Base-by-base conservation (phyloP, 768 basidiomycete genomes). In the Pleurotus eryngii region DNA sequence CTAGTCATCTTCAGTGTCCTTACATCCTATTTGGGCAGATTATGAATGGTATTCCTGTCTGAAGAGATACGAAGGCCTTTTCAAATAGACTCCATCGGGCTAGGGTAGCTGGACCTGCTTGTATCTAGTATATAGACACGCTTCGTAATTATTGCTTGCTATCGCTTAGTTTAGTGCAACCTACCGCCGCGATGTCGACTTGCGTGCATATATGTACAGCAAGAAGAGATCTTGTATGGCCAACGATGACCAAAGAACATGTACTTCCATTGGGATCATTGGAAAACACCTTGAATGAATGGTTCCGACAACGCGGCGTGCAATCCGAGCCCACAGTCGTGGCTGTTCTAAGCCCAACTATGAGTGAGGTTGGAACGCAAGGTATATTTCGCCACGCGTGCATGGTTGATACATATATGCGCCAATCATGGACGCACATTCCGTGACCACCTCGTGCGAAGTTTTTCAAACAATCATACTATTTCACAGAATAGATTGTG, bases 41-140 rank as follows among this genome's bases (percentile, higher is more conserved):
- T 84, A 87, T 61, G 85, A 90, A 59, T 84, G 91, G 89, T 95
- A 95, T 72, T 95, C 92, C 17, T 96, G 93, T 69, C 75, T 94
- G 63, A 87, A 84, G 59, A 81, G 80, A 72, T 95, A 89, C 64
- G 87, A 90, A 59, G 73, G 66, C 14, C 55, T 90, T 67, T 88
- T 90, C 70, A 58, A 58, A 9, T 35, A 35, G 30, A 35, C 30
- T 35, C 30, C 30, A 9, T 9, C 30, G 30, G 30, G 30, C 30
- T 35, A 35, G 30, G 30, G 30, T 35, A 11, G 9, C 30, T 35
- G 9, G 30, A 35, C 30, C 8, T 30, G 27, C 27, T 11, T 30
- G 30, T 9, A 5, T 35, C 9, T 35, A 35, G 30, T 35, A 35
- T 35, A 35, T 48, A 24, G 38, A 12, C 46, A 22, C 30, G 54